phyloP scores from a whole-genome alignment of 2,329 filamentous ascomycete genomes.

The Ophioceras dolichostomum region DNA sequence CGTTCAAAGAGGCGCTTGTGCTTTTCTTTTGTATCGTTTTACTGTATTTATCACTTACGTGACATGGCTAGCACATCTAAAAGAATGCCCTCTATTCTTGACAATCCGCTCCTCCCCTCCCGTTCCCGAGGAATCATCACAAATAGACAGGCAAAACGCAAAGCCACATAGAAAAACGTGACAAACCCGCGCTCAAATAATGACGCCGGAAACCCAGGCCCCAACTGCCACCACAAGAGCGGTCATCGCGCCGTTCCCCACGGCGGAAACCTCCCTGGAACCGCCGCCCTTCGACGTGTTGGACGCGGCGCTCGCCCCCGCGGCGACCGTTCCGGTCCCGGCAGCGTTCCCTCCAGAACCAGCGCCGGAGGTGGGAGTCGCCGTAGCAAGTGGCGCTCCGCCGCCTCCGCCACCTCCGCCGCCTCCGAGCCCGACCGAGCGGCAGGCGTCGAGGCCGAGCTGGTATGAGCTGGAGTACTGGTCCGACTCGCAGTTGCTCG shows the following conservation, averaged over 20 bases:
- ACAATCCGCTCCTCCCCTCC: not conserved
- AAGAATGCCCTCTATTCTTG: not conserved
- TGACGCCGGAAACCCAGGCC: not conserved
- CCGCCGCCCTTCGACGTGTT: not conserved
- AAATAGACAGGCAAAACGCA: no score
- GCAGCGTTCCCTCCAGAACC: not conserved
- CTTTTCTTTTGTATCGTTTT: no score
- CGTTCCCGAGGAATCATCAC: not conserved
- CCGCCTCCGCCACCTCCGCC: not conserved
- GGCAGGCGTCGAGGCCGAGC: slow-evolving; percentile 1
- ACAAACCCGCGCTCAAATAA: not conserved
- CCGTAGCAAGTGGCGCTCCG: not conserved
- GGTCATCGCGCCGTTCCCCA: not conserved
- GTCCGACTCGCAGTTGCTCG: not conserved
- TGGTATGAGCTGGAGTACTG: not conserved
- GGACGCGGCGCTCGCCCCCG: not conserved
- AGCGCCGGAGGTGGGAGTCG: not conserved
- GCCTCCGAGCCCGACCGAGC: not conserved
- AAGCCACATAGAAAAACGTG: no score
- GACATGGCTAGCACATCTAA: no score
- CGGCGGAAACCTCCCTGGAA: not conserved
- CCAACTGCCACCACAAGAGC: not conserved
- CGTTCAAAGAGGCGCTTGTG: no score
- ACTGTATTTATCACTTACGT: no score
- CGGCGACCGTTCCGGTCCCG: not conserved